Percentiles rank a stretch among this genome's conserved stretches.
Conservation (phyloP, 108 stramenopile species). For the Parmales sp. region DNA sequence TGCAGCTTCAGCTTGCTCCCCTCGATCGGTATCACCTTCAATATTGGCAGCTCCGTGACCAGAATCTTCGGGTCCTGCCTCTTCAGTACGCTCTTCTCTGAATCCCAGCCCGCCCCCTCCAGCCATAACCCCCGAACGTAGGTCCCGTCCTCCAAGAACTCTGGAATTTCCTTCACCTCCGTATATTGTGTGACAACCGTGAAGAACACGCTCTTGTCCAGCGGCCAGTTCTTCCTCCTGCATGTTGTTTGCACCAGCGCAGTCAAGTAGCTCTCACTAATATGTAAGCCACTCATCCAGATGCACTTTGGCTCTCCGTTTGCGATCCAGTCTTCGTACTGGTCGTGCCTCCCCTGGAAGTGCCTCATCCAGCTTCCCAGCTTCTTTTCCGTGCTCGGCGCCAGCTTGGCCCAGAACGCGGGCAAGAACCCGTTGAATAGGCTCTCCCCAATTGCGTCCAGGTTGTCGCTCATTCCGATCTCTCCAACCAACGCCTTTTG, state of each 20-base stretch:
- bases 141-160: conserved; percentile 37
- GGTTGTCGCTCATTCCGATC: conserved; percentile 57
- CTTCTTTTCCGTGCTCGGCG: conserved; percentile 51
- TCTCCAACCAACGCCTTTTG: conserved; percentile 45
- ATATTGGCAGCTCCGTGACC: conserved; percentile 44
- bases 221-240: conserved; percentile 40
- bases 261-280: conserved; percentile 58
- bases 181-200: conserved; percentile 38
- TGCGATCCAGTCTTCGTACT: conserved; percentile 43
- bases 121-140: conserved; percentile 49
- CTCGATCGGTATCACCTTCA: conserved; percentile 56
- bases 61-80: conserved; percentile 59
- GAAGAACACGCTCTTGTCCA: conserved; percentile 57
- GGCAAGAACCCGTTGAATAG: conserved; percentile 56
- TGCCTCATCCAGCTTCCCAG: conserved; percentile 55
- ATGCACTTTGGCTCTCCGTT: conserved; percentile 46
- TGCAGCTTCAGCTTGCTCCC: conserved; percentile 50
- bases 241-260: conserved; percentile 60
- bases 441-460: conserved; percentile 42
- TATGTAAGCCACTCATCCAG: conserved; percentile 55
- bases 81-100: conserved; percentile 18
- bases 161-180: conserved; percentile 13
- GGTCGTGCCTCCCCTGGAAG: conserved; percentile 32
- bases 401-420: conserved; percentile 31
- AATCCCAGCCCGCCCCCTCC: conserved; percentile 61